A percentile compares a stretch with the other conserved stretches of the same genome.
phyloP scores from a whole-genome alignment of 192 early-diverging fungal genomes.

The Backusella mclennaniae region DNA sequence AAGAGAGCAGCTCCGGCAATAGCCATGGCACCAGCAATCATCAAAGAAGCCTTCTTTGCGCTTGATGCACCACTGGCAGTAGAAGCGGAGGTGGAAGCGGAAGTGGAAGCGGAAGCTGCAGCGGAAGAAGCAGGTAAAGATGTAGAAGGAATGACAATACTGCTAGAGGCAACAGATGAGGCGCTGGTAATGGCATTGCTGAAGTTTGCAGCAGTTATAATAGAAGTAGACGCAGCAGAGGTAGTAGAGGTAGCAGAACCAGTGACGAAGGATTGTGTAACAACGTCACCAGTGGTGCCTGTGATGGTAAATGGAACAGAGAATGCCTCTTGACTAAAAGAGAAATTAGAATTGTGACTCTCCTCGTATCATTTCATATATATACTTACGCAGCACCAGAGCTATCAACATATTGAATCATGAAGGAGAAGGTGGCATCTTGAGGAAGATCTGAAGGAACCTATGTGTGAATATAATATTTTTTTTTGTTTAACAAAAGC shows the following conservation, averaged over 20 bases:
- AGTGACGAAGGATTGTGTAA: constrained; percentile 9
- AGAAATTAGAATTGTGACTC: neutral
- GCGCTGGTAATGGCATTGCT: neutral
- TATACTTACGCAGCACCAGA: constrained; percentile 20
- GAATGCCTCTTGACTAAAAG: neutral
- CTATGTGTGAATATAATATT: neutral
- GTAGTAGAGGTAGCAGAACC: neutral
- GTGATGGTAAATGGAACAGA: constrained; percentile 6
- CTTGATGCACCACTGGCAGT: neutral
- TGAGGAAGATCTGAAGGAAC: constrained; percentile 15
- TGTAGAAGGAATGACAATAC: neutral
- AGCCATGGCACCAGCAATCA: neutral
- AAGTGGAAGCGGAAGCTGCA: neutral
- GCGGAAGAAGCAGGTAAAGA: neutral
- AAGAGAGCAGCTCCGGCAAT: neutral
- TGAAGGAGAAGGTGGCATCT: constrained; percentile 17
- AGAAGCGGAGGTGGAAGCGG: neutral
- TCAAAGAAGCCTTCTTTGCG: neutral
- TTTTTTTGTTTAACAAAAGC: neutral
- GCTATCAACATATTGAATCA: constrained; percentile 7
- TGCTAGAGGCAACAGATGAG: neutral
- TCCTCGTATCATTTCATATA: neutral
- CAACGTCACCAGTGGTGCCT: constrained; percentile 1
- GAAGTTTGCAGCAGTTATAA: neutral
- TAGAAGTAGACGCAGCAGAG: neutral